Base-by-base conservation (phyloP, 257 asterid genomes). In the Gardenia jasminoides region DNA sequence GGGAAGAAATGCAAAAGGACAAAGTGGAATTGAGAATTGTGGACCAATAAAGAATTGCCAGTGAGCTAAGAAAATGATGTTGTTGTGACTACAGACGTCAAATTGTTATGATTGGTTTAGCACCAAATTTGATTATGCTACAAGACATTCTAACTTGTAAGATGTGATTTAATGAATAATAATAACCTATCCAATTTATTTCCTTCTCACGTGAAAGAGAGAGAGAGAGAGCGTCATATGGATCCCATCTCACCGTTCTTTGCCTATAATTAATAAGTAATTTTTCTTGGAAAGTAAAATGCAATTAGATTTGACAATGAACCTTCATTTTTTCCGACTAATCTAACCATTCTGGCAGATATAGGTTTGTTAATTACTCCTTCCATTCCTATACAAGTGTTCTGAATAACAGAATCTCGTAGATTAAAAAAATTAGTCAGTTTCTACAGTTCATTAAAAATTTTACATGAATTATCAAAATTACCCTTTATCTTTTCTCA, bases 131-230 rank as follows among this genome's bases (percentile, higher is more conserved):
- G 52, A 47, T 50, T 50, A 3, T 28, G 10, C 46, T 31, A 66
- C 70, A 15, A 12, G 58, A 75, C 78, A 75, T 58, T 75, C 58
- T 7, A 75, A 41, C 41, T 59, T 13, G 58, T 41, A 75, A 39
- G 30, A 12, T 75, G 78, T 39, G 58, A 44, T 9, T 10, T 3
- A 7, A 44, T 47, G 2, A 71, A 26, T 47, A 36, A 13, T 10
- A 41, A 13, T 46, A 30, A 71, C 9, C 39, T 12, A 26, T 71
- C 26, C n/a, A 71, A 24, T 39, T 67, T 11, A 13, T 71, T 26
- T 33, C 15, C 61, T n/a, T 10, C 61, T 6, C 79, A 75, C 71
- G 79, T 75, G 79, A 52, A 58, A 3, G 41, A 39, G 58, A 59
- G 13, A 24, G 17, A 39, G 26, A 75, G 39, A n/a, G n/a, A n/a